Percentiles rank a stretch among this genome's conserved stretches.
These are phyloP conservation scores for Cyclocybe aegerita DNA, from an alignment of 768 basidiomycete species.

Conservation along the genomic window DNA sequence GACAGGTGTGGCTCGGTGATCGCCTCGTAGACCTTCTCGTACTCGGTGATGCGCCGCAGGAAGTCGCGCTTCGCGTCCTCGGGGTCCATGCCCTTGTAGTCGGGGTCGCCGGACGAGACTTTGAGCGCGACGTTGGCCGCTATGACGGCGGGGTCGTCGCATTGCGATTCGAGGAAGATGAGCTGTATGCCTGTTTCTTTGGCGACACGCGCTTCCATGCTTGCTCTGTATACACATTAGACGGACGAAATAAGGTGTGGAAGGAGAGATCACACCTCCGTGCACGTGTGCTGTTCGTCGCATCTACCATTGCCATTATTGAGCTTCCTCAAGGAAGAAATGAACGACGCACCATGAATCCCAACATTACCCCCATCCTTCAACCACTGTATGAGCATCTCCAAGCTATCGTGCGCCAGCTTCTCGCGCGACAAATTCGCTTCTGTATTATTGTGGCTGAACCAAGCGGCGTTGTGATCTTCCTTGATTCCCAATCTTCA, in stretches of 20 bases:
- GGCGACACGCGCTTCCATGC: constrained; percentile 80
- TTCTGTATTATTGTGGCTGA: constrained; percentile 81
- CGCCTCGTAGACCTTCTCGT: constrained; percentile 95
- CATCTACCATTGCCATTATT: constrained; percentile 55
- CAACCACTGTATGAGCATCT: constrained; percentile 94
- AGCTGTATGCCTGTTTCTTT: constrained; percentile 85
- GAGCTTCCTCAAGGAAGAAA: not conserved
- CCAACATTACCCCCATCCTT: constrained; percentile 96
- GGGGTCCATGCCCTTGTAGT: constrained; percentile 87
- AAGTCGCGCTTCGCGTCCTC: constrained; percentile 92
- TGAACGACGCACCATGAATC: constrained; percentile 74
- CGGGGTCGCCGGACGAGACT: constrained; percentile 94
- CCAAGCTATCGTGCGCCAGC: constrained; percentile 88
- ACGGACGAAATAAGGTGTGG: not conserved
- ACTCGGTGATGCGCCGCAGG: constrained; percentile 84
- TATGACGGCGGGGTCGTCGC: constrained; percentile 91
- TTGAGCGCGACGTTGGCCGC: constrained; percentile 97
- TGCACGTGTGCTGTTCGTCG: constrained; percentile 85
- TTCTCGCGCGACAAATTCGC: constrained; percentile 77
- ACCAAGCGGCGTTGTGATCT: constrained; percentile 89
- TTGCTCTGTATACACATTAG: constrained; percentile 49
- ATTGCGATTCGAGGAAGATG: constrained; percentile 94
- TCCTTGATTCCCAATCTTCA: constrained; percentile 79
- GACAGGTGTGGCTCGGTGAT: constrained; percentile 89
- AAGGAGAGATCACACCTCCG: constrained; percentile 52